These are phyloP conservation scores for Ustilago shanxiensis DNA, from an alignment of 1,284 basidiomycete species.

Conservation along the genomic window DNA sequence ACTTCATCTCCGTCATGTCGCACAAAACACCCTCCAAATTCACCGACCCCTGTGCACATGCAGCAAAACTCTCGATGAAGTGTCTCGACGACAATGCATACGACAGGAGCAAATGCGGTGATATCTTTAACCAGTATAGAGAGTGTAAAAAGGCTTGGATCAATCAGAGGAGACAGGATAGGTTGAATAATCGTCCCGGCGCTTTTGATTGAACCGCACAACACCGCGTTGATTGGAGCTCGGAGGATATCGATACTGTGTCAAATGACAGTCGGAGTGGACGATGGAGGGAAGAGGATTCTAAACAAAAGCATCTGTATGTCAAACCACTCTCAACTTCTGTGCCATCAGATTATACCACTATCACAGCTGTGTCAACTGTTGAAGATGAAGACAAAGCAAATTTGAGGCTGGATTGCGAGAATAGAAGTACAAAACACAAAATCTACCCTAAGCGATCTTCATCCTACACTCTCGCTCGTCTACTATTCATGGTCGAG, in stretches of 20 bases:
- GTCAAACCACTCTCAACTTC: too few relatives aligned
- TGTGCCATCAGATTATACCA: too few relatives aligned
- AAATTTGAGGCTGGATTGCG: too few relatives aligned
- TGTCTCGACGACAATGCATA: slow-evolving; percentile 66
- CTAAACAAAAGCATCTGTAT: not conserved
- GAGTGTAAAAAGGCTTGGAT: slow-evolving; percentile 66
- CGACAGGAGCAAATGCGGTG: slow-evolving; percentile 61
- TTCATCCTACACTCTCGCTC: too few relatives aligned
- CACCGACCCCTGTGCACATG: slow-evolving; percentile 66
- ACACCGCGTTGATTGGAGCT: too few relatives aligned
- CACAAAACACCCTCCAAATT: slow-evolving; percentile 61
- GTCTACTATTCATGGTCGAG: too few relatives aligned
- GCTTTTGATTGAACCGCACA: slow-evolving; percentile 43
- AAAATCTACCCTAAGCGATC: too few relatives aligned
- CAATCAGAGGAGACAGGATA: slow-evolving; percentile 51
- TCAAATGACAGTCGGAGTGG: not conserved
- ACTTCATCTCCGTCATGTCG: slow-evolving; percentile 55
- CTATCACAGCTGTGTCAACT: too few relatives aligned
- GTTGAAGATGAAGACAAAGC: too few relatives aligned
- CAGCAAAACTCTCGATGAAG: slow-evolving; percentile 64
- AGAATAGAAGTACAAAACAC: too few relatives aligned
- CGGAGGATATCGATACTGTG: too few relatives aligned
- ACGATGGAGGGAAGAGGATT: not conserved
- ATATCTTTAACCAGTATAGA: slow-evolving; percentile 63
- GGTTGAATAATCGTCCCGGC: slow-evolving; percentile 50